Base-by-base conservation (phyloP, 176 grass and related monocot species). In the Sorghum bicolor region DNA sequence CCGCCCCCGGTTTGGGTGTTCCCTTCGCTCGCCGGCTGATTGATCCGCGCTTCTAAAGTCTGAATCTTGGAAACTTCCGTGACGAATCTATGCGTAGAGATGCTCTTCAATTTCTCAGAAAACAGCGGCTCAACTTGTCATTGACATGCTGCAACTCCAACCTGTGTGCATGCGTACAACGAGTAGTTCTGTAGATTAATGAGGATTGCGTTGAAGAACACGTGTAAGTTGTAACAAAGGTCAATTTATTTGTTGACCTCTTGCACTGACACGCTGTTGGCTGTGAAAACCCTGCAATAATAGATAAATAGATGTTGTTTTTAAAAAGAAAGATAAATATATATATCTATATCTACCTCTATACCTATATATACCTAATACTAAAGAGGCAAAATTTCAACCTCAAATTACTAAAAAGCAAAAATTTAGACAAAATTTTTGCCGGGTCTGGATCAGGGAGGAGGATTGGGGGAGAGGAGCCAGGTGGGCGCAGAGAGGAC, bases 1-100 rank as follows among this genome's bases (percentile, higher is more conserved):
- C 91, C 91, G 39, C 91, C 91, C 30, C 87, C 85, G 9, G 70
- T 84, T 3, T 90, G 85, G 88, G 72, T 90, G 10, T 90, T 85
- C 44, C 91, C 91, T 2, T 72, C 84, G 39, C 45, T 57, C 24
- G 83, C n/a, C 41, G 17, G 6, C 34, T 75, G 72, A 57, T 43
- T 45, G 37, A 31, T 33, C 31, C 6, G 34, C 12, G 4, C 5
- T 47, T n/a, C n/a, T n/a, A n/a, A n/a, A n/a, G n/a, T 52, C 30
- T 68, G 45, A 30, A 39, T 39, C 36, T 26, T 84, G 17, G 8
- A 12, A 24, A 45, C 20, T 28, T 70, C 34, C 22, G 12, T 58
- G 5, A 17, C 1, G 7, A 48, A n/a, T 19, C 7, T 2, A 8
- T 72, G 45, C 5, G 44, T 47, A 16, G 44, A 44, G 2, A n/a